Evolutionary conservation across 805 yeast species (phyloP), one percentile per base, ranked within the genome.

Genomic region (Saccharomycopsis synnaedendra): DNA sequence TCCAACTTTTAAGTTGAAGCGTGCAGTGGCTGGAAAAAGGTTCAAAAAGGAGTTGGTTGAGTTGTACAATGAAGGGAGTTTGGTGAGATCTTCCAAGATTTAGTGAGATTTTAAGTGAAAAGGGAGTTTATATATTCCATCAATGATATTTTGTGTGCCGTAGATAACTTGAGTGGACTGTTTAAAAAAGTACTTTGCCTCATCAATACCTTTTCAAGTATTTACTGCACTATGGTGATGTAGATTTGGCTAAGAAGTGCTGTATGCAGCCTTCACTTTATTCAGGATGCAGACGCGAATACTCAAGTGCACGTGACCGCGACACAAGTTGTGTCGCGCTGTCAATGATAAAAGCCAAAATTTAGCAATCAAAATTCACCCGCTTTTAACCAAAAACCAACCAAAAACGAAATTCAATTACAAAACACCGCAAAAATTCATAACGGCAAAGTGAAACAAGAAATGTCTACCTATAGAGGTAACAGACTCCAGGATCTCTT

Each of bases 401-500:
- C 27, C 11, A 38, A 38, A 38, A 7, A n/a, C 11, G 11, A 38
- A 7, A 8, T 8, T 38, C 3, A 41, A 41, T 10, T n/a, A 41
- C 6, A 19, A n/a, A 11, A 41, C 32, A 31, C 11, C 32, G 5
- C 8, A 19, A 34, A 37, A 47, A 43, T 46, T 42, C 50, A 6
- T 47, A 39, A 41, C 39, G 43, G 31, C 34, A 44, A 9, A 36
- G 32, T 32, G 32, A 41, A 6, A 34, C 42, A n/a, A 9, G 34
- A 33, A 32, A 28, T 11, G 11, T 36, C 41, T 36, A 39, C 8
- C 19, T 19, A 19, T 3, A 33, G 9, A 19, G 19, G n/a, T 19
- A 42, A 29, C 10, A 42, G 51, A 33, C 54, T 46, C 32, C 36
- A 40, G n/a, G 97, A 90, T 66, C 75, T 90, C 54, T 71, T 90